Evolutionary conservation across 495 filamentous ascomycete species (phyloP).

Genomic region (Lophiostoma macrostomum): DNA sequence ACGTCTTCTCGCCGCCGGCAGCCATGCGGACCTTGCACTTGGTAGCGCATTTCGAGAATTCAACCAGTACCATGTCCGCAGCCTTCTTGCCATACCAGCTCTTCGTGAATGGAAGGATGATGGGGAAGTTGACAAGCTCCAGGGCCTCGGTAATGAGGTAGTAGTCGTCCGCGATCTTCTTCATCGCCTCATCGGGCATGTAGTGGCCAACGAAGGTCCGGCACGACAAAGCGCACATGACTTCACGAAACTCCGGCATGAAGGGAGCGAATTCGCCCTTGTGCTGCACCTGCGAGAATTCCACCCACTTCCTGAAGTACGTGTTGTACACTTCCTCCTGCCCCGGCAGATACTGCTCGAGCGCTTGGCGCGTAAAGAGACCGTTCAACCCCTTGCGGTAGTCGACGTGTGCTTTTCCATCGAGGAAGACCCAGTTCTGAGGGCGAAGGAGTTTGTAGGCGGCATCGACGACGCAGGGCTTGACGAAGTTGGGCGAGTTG

Average conservation of each 20-base stretch:
- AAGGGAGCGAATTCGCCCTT: constrained; percentile 73
- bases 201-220: constrained; percentile 97
- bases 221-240: constrained; percentile 92
- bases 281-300: constrained; percentile 64
- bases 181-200: constrained; percentile 80
- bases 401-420: constrained; percentile 91
- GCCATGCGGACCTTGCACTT: constrained; percentile 92
- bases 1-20: constrained; percentile 79
- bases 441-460: constrained; percentile 91
- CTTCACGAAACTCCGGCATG: constrained; percentile 90
- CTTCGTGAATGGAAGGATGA: constrained; percentile 94
- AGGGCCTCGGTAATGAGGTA: constrained; percentile 94
- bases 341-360: constrained; percentile 84
- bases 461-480: constrained; percentile 94
- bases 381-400: constrained; percentile 95
- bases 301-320: constrained; percentile 76
- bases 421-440: constrained; percentile 96
- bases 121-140: constrained; percentile 97
- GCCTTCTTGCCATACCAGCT: constrained; percentile 98
- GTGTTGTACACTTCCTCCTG: constrained; percentile 88
- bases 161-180: constrained; percentile 96
- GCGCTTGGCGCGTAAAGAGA: constrained; percentile 87
- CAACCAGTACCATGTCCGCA: constrained; percentile 82
- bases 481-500: constrained; percentile 89
- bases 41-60: constrained; percentile 87